These are phyloP conservation scores for Debaryomyces maramus DNA, from an alignment of 805 yeast genomes.

Conservation along the genomic window DNA sequence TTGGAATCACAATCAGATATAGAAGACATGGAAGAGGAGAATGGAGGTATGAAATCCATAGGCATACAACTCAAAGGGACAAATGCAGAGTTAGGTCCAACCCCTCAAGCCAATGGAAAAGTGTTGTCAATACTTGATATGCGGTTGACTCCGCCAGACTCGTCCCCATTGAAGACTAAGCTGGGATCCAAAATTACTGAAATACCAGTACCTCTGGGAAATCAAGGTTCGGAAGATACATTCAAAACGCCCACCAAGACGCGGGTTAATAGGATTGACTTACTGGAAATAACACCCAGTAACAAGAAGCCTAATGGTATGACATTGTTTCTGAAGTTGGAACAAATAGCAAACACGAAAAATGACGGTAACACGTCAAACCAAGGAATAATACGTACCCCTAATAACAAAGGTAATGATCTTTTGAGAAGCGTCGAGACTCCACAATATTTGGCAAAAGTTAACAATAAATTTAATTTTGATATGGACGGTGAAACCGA, in stretches of 20 bases:
- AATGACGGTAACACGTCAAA: constrained; percentile 10
- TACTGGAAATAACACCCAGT: constrained; percentile 9
- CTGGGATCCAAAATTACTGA: constrained; percentile 4
- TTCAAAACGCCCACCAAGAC: constrained; percentile 40
- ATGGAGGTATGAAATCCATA: background rate
- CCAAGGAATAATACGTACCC: background rate
- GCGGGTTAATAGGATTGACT: constrained; percentile 11
- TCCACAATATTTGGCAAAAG: constrained; percentile 24
- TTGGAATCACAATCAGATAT: constrained; percentile 1
- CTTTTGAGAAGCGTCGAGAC: constrained; percentile 14
- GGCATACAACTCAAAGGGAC: background rate
- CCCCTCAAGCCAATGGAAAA: constrained; percentile 82
- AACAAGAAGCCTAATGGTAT: background rate
- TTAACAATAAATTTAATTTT: constrained; percentile 15
- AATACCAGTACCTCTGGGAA: background rate
- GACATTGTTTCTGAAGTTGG: constrained; percentile 6
- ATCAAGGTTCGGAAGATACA: constrained; percentile 1
- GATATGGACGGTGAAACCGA: background rate
- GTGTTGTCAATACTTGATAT: constrained; percentile 73
- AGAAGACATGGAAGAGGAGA: constrained; percentile 1
- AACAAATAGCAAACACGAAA: constrained; percentile 2
- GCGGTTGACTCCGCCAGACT: constrained; percentile 42
- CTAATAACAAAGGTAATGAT: background rate
- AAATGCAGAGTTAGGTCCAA: constrained; percentile 66
- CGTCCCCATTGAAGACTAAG: constrained; percentile 36